Evolutionary conservation across 768 basidiomycete species (phyloP).

Genomic region (Hemileccinum rubropunctum): DNA sequence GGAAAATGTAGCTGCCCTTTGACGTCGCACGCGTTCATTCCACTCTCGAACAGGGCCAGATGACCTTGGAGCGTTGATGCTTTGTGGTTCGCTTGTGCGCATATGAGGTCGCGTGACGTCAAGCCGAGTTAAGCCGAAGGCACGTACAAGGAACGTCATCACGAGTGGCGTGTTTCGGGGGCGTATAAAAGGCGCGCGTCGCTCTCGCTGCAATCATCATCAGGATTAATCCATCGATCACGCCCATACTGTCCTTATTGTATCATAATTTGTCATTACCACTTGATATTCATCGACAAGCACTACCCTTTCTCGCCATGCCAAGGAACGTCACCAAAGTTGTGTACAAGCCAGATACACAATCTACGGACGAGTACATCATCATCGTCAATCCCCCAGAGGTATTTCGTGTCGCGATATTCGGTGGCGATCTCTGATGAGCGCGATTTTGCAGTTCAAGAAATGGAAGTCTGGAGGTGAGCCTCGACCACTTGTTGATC

Average conservation of each 20-base stretch:
- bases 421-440: conserved; percentile 4
- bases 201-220: not conserved
- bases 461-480: conserved; percentile 81
- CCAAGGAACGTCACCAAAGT: conserved; percentile 58
- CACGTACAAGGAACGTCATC: conserved; percentile 18
- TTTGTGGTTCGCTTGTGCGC: not conserved
- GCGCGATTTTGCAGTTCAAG: conserved; percentile 48
- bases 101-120: conserved; percentile 33
- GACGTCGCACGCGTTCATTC: not conserved
- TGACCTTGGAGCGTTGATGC: not conserved
- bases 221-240: not conserved
- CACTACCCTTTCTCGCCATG: conserved; percentile 29
- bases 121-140: conserved; percentile 13
- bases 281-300: conserved; percentile 2
- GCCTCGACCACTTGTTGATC: conserved; percentile 16
- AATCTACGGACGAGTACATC: conserved; percentile 70
- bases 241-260: conserved; percentile 3
- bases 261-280: conserved; percentile 12
- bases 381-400: conserved; percentile 63
- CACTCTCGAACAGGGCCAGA: not conserved
- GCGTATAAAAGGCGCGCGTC: conserved; percentile 22
- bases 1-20: conserved; percentile 21
- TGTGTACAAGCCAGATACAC: conserved; percentile 74
- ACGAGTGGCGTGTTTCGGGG: conserved; percentile 12
- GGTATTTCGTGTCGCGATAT: conserved; percentile 40